Conservation (phyloP, 2,329 filamentous ascomycete species). For the Pseudogymnoascus sp. region DNA sequence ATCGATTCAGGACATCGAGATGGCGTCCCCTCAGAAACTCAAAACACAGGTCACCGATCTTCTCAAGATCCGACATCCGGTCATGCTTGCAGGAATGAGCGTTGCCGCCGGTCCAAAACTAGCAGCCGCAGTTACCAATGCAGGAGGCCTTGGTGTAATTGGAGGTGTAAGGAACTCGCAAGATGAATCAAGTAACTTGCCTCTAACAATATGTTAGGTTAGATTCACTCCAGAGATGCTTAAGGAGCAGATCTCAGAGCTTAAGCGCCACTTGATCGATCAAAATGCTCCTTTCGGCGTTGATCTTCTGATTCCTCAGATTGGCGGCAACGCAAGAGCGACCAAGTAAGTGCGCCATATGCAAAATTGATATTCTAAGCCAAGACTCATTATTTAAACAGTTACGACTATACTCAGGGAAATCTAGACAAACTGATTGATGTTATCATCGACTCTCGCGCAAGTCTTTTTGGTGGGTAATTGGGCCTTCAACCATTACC, state of each 20-base stretch:
- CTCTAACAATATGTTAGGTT: too few relatives aligned
- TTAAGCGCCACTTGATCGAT: slow-evolving; percentile 80
- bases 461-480: slow-evolving; percentile 89
- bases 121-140: slow-evolving; percentile 93
- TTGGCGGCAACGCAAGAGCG: slow-evolving; percentile 88
- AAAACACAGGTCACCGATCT: too few relatives aligned
- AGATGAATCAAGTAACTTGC: too few relatives aligned
- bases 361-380: too few relatives aligned
- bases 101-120: slow-evolving; percentile 94
- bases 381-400: slow-evolving; percentile 32
- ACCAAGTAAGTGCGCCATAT: slow-evolving; percentile 59
- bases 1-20: too few relatives aligned
- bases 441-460: slow-evolving; percentile 86
- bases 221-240: slow-evolving; percentile 98
- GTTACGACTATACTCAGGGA: slow-evolving; percentile 99
- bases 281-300: slow-evolving; percentile 95
- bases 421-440: slow-evolving; percentile 86
- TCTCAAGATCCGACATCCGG: slow-evolving; percentile 93
- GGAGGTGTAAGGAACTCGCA: too few relatives aligned
- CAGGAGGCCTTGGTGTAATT: slow-evolving; percentile 91
- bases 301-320: slow-evolving; percentile 86
- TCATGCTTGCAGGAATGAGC: slow-evolving; percentile 97
- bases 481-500: too few relatives aligned
- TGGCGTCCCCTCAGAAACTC: too few relatives aligned
- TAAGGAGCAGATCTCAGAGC: slow-evolving; percentile 84